Percentiles rank a stretch among this genome's conserved stretches.
Evolutionary conservation across 2,329 filamentous ascomycete species (phyloP).

Genomic region (Phialocephala sp.): DNA sequence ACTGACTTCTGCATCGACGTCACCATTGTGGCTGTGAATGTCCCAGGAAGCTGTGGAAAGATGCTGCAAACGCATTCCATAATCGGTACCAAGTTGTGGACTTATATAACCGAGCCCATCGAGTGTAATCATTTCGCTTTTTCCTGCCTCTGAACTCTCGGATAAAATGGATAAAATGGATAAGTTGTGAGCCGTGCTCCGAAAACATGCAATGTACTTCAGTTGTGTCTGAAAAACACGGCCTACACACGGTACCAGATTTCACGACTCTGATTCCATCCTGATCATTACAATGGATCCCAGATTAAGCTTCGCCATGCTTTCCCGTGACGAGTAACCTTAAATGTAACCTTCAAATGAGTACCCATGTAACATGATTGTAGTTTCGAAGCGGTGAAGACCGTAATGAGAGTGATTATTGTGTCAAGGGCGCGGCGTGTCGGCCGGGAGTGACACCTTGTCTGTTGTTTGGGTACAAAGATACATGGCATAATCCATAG

Average conservation of each 20-base stretch:
- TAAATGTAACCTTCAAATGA: not conserved
- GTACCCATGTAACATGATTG: not conserved
- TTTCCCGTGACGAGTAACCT: not conserved
- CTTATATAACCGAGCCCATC: not conserved
- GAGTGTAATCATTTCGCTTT: not conserved
- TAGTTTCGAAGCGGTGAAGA: not conserved
- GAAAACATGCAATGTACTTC: slow-evolving; percentile 12
- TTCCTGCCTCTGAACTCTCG: not conserved
- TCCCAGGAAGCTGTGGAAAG: slow-evolving; percentile 4
- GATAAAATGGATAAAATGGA: slow-evolving; percentile 15
- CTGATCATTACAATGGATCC: not conserved
- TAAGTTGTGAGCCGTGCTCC: slow-evolving; percentile 1
- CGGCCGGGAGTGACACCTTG: not conserved
- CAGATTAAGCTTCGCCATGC: not conserved
- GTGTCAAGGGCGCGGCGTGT: no score
- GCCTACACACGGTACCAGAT: slow-evolving; percentile 3
- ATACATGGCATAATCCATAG: not conserved
- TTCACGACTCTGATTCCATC: not conserved
- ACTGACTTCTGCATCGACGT: slow-evolving; percentile 9
- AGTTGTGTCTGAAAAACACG: not conserved
- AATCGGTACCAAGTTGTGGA: slow-evolving; percentile 16
- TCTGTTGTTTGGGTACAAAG: not conserved
- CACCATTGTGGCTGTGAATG: slow-evolving; percentile 10
- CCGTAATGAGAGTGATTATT: no score
- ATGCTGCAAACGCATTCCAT: not conserved